Conservation (phyloP, 257 asterid genomes). For the Solanum chilense region DNA sequence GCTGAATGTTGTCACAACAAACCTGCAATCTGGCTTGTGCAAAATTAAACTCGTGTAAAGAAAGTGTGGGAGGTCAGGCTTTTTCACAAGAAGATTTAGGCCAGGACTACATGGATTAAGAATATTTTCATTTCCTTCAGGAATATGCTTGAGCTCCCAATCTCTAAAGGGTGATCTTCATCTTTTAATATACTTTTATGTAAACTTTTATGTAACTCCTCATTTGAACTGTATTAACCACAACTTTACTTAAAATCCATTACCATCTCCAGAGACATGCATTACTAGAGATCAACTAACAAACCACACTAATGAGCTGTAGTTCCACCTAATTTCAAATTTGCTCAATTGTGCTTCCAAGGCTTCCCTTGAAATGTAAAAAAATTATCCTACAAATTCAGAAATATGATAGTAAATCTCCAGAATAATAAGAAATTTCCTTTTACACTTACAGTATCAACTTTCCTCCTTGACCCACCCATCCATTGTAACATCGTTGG, state of each 20-base stretch:
- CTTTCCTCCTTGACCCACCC: slow-evolving; percentile 95
- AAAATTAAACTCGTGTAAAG: neutral
- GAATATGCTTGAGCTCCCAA: neutral
- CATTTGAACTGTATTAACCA: neutral
- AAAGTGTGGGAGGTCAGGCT: neutral
- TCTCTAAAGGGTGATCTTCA: neutral
- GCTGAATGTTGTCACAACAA: neutral
- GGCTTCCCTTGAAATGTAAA: neutral
- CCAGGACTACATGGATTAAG: neutral
- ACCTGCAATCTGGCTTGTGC: neutral
- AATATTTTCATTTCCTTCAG: neutral
- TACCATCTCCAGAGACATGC: neutral
- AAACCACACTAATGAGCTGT: neutral
- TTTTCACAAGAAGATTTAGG: neutral
- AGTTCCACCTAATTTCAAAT: neutral
- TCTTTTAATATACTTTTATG: neutral
- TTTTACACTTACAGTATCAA: slow-evolving; percentile 47
- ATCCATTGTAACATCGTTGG: slow-evolving; percentile 82
- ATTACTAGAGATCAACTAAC: neutral
- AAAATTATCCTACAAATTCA: neutral
- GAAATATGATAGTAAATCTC: neutral
- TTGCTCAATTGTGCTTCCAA: neutral
- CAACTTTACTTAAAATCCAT: neutral
- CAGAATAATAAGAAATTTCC: neutral
- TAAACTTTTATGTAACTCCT: neutral